Evolutionary conservation across 225 moss, liverwort and hornwort species (phyloP).

Genomic region (Pseudoscleropodium purum): DNA sequence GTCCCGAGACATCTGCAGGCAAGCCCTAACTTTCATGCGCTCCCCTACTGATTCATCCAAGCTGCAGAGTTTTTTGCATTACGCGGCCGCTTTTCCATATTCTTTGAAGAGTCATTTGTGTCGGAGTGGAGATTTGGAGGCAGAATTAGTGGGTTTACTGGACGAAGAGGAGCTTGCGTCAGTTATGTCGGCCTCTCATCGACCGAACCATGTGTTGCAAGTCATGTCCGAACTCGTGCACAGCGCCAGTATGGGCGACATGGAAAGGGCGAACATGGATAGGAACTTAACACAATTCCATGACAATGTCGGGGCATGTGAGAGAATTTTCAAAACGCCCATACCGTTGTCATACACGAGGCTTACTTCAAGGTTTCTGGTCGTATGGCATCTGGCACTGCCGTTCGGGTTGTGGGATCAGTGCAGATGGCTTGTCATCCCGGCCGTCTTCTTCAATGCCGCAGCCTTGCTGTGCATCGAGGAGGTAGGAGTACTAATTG

Average conservation of each 20-base stretch:
- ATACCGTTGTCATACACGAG: constrained; percentile 70
- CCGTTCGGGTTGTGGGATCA: constrained; percentile 76
- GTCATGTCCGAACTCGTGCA: constrained; percentile 15
- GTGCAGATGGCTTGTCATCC: constrained; percentile 66
- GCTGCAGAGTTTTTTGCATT: constrained; percentile 33
- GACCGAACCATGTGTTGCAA: constrained; percentile 19
- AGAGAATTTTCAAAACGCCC: constrained; percentile 59
- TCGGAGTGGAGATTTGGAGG: neutral
- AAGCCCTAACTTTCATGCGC: constrained; percentile 52
- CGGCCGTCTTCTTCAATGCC: constrained; percentile 47
- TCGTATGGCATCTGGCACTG: constrained; percentile 68
- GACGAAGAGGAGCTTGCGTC: constrained; percentile 3
- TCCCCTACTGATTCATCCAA: constrained; percentile 37
- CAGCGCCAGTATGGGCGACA: neutral
- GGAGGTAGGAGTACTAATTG: constrained; percentile 48
- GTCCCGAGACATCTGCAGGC: constrained; percentile 56
- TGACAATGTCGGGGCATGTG: constrained; percentile 64
- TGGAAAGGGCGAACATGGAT: constrained; percentile 31
- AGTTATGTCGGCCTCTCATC: constrained; percentile 9
- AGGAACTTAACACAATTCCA: constrained; percentile 63
- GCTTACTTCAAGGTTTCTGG: constrained; percentile 66
- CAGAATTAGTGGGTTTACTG: constrained; percentile 4
- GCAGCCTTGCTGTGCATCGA: constrained; percentile 40
- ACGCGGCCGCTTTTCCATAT: constrained; percentile 42
- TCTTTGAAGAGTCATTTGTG: constrained; percentile 38